Percentiles rank a stretch among this genome's conserved stretches.
phyloP scores from a whole-genome alignment of 2,329 filamentous ascomycete species.

The Lachnellula arida region DNA sequence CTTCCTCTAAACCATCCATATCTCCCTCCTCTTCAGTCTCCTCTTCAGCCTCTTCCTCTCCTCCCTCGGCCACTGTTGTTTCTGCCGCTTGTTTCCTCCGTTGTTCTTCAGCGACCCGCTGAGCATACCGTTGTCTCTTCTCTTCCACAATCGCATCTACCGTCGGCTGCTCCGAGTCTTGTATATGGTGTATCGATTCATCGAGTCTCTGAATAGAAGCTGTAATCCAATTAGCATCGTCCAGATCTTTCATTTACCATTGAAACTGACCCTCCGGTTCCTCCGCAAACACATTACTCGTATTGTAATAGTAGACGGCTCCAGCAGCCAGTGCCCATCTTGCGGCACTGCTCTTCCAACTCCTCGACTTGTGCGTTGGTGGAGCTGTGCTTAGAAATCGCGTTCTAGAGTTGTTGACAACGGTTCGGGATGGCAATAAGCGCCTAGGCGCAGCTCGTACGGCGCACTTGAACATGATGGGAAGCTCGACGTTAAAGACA shows the following conservation, averaged over 20 bases:
- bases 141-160: slow-evolving; percentile 63
- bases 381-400: slow-evolving; percentile 51
- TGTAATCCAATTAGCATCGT: slow-evolving; percentile 19
- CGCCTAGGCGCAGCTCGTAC: slow-evolving; percentile 25
- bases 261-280: slow-evolving; percentile 63
- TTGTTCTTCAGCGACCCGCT: slow-evolving; percentile 24
- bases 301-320: slow-evolving; percentile 92
- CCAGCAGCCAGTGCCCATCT: slow-evolving; percentile 73
- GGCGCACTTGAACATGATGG: slow-evolving; percentile 26
- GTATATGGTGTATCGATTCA: slow-evolving; percentile 30
- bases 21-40: slow-evolving; percentile 30
- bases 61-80: slow-evolving; percentile 18
- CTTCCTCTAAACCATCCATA: slow-evolving; percentile 64
- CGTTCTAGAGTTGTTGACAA: slow-evolving; percentile 31
- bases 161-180: slow-evolving; percentile 54
- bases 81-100: slow-evolving; percentile 18
- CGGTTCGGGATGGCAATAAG: slow-evolving; percentile 15
- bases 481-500: slow-evolving; percentile 4
- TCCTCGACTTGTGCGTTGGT: slow-evolving; percentile 62
- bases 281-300: slow-evolving; percentile 80
- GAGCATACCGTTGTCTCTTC: slow-evolving; percentile 43
- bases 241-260: not conserved
- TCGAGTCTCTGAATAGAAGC: slow-evolving; percentile 32
- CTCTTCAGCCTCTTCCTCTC: slow-evolving; percentile 17
- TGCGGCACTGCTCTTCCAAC: slow-evolving; percentile 72